phyloP scores from a whole-genome alignment of 495 filamentous ascomycete species.

The Penicillium canariense region DNA sequence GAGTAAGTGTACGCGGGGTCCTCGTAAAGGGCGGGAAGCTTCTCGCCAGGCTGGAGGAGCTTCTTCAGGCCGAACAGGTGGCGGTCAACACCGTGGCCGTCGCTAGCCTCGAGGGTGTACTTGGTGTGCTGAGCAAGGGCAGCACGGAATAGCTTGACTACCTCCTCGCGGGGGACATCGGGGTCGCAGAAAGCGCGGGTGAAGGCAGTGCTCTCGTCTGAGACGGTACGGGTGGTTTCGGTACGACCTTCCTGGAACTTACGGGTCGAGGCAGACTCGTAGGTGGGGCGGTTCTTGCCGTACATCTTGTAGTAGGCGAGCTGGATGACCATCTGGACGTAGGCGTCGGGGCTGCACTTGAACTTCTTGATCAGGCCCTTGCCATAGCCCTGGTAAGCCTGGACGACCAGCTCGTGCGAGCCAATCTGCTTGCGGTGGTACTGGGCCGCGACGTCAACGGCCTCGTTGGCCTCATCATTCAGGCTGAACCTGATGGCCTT shows the following conservation, averaged over 20 bases:
- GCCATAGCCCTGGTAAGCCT: constrained; percentile 95
- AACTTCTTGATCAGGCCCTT: constrained; percentile 99
- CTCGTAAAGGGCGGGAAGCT: constrained; percentile 75
- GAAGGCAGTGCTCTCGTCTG: constrained; percentile 88
- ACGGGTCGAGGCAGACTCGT: constrained; percentile 93
- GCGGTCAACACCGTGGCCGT: constrained; percentile 91
- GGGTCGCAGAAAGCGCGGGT: constrained; percentile 80
- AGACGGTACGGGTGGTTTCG: constrained; percentile 90
- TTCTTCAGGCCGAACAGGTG: constrained; percentile 98
- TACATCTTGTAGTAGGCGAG: constrained; percentile 99
- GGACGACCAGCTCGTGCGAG: constrained; percentile 87
- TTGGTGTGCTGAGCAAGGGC: constrained; percentile 80
- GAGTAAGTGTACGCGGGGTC: constrained; percentile 87
- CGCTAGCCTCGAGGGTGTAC: constrained; percentile 84
- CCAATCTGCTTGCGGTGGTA: constrained; percentile 79
- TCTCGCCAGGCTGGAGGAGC: constrained; percentile 75
- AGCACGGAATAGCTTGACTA: constrained; percentile 71
- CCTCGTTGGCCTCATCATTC: constrained; percentile 63
- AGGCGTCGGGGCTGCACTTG: constrained; percentile 96
- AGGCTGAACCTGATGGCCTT: constrained; percentile 72
- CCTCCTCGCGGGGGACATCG: constrained; percentile 56
- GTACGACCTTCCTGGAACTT: constrained; percentile 96
- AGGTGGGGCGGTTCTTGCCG: constrained; percentile 94
- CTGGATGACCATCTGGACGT: constrained; percentile 98
- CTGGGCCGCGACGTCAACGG: constrained; percentile 71